Percentiles rank a stretch among this genome's conserved stretches.
Conservation (phyloP, 2,329 filamentous ascomycete species). For the Ophiocordyceps camponoti-rufipedis region DNA sequence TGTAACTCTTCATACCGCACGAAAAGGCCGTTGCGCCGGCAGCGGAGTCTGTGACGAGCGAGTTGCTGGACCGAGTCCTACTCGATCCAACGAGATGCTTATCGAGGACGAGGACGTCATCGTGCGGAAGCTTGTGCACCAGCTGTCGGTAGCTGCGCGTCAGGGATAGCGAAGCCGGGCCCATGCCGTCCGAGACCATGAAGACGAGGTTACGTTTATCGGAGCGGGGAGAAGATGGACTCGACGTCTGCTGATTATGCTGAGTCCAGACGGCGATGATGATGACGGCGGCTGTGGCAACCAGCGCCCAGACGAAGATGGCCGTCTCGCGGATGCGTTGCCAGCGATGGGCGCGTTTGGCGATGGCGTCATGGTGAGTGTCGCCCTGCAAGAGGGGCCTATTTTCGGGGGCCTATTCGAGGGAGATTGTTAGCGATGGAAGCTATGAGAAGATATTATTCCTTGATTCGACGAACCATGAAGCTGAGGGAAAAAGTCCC, state of each 20-base stretch:
- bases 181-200: slow-evolving; percentile 99
- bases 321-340: slow-evolving; percentile 48
- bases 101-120: slow-evolving; percentile 66
- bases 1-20: slow-evolving; percentile 87
- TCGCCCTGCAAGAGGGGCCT: slow-evolving; percentile 22
- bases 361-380: slow-evolving; percentile 7
- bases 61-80: slow-evolving; percentile 67
- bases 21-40: slow-evolving; percentile 96
- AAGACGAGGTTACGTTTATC: slow-evolving; percentile 90
- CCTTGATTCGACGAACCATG: not conserved
- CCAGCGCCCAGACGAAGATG: slow-evolving; percentile 64
- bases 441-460: not conserved
- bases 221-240: slow-evolving; percentile 14
- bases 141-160: slow-evolving; percentile 77
- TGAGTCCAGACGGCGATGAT: slow-evolving; percentile 62
- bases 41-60: slow-evolving; percentile 83
- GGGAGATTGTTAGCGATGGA: not conserved
- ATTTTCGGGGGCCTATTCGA: slow-evolving; percentile 18
- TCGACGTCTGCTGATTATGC: slow-evolving; percentile 40
- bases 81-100: slow-evolving; percentile 80
- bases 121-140: slow-evolving; percentile 50
- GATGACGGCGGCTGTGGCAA: slow-evolving; percentile 64
- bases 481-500: not conserved
- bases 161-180: slow-evolving; percentile 72
- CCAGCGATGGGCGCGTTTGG: slow-evolving; percentile 10